Evolutionary conservation across 2,329 filamentous ascomycete species (phyloP).

Genomic region (Sordariomycetes sp.): DNA sequence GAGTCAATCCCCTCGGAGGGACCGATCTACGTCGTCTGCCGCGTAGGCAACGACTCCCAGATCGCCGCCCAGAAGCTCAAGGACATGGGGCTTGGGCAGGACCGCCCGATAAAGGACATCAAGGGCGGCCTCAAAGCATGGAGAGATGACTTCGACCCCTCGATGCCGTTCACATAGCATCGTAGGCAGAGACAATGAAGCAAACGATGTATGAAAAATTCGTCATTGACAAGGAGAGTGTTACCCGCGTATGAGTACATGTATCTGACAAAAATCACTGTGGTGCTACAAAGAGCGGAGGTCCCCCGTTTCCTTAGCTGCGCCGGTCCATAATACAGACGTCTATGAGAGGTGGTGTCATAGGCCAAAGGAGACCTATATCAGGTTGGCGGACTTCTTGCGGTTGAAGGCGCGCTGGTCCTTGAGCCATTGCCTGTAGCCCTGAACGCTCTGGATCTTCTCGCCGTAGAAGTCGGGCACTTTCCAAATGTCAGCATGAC

Average conservation of each 20-base stretch:
- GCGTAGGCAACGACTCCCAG: constrained; percentile 73
- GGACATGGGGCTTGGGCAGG: constrained; percentile 43
- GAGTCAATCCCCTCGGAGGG: constrained; percentile 24
- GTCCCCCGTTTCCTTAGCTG: background rate
- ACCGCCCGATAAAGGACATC: constrained; percentile 60
- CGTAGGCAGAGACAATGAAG: no score
- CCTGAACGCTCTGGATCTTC: constrained; percentile 88
- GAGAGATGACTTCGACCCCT: constrained; percentile 57
- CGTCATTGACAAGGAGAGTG: constrained; percentile 13
- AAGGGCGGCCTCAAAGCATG: constrained; percentile 64
- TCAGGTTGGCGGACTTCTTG: constrained; percentile 68
- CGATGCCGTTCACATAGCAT: constrained; percentile 44
- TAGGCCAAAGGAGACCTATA: constrained; percentile 26
- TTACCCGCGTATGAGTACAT: constrained; percentile 4
- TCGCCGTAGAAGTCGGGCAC: constrained; percentile 98
- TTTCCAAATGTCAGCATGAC: constrained; percentile 14
- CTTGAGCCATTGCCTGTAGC: constrained; percentile 93
- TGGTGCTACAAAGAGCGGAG: constrained; percentile 3
- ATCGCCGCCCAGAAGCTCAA: constrained; percentile 57
- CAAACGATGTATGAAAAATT: constrained; percentile 1
- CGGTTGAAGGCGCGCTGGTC: constrained; percentile 96
- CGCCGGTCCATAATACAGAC: background rate
- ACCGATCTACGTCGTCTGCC: constrained; percentile 64
- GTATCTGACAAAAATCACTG: background rate
- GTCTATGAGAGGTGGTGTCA: background rate